Percentiles rank a stretch among this genome's conserved stretches.
Evolutionary conservation across 2,329 filamentous ascomycete genomes (phyloP).

Genomic region (Metarhizium guizhouense): DNA sequence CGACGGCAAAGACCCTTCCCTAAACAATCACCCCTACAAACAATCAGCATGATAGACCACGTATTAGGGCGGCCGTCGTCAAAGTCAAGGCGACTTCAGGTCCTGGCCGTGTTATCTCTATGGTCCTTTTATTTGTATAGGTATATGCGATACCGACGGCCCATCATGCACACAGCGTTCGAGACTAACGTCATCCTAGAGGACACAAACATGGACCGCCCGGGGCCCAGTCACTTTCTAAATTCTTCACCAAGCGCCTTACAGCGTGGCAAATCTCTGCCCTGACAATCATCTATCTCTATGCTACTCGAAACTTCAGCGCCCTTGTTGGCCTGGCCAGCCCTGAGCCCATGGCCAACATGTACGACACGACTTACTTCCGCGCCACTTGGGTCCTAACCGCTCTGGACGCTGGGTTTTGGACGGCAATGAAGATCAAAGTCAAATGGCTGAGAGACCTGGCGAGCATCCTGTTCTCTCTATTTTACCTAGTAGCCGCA

Average conservation of each 20-base stretch:
- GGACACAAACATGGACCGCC: conserved; percentile 87
- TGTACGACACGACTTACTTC: conserved; percentile 89
- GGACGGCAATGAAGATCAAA: conserved; percentile 92
- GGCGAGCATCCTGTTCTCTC: conserved; percentile 71
- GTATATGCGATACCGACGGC: conserved; percentile 31
- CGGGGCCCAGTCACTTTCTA: conserved; percentile 59
- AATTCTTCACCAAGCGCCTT: conserved; percentile 57
- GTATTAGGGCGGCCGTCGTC: conserved; percentile 83
- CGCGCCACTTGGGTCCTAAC: conserved; percentile 95
- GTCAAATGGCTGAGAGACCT: conserved; percentile 72
- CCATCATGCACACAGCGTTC: no score
- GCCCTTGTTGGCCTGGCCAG: conserved; percentile 85
- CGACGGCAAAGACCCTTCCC: neutral
- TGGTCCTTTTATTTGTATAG: conserved; percentile 80
- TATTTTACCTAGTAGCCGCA: conserved; percentile 87
- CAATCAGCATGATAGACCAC: conserved; percentile 62
- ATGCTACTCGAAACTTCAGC: conserved; percentile 85
- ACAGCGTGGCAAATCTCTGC: conserved; percentile 88
- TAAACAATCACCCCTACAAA: neutral
- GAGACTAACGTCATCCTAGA: conserved; percentile 33
- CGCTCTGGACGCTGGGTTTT: conserved; percentile 90
- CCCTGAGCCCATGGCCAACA: conserved; percentile 86
- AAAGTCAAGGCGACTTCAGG: conserved; percentile 86
- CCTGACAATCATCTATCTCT: conserved; percentile 82
- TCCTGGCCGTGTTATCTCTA: conserved; percentile 82